Evolutionary conservation across 169 alveolate species (phyloP).

Genomic region (Eimeria brunetti): DNA sequence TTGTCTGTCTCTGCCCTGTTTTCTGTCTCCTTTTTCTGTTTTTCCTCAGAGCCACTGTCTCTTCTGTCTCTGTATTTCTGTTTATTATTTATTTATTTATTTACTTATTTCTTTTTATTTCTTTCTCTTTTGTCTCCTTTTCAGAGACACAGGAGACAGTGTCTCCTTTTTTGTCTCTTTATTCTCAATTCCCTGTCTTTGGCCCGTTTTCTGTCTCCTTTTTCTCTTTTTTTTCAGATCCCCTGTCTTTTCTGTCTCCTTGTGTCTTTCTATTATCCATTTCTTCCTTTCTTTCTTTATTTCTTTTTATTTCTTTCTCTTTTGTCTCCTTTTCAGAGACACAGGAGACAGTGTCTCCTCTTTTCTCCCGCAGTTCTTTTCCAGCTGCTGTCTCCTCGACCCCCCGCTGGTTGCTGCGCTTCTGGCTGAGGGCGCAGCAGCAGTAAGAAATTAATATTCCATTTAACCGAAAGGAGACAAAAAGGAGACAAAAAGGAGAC

Average conservation of each 20-base stretch:
- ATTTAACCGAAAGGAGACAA: not conserved
- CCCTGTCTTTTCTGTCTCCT: no score
- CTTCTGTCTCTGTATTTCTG: not conserved
- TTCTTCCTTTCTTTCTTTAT: not conserved
- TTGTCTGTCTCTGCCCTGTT: not conserved
- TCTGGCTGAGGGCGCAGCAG: slow-evolving; percentile 3
- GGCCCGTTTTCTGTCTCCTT: no score
- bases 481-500: not conserved
- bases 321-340: not conserved
- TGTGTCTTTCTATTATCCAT: not conserved
- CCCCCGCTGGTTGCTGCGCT: not conserved
- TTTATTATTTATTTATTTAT: not conserved
- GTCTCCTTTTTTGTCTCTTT: no score
- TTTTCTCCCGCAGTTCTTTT: not conserved
- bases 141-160: no score
- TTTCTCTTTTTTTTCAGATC: no score
- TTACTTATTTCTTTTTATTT: no score
- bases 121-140: no score
- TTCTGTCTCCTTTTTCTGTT: not conserved
- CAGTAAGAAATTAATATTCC: not conserved
- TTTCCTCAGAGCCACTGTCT: not conserved
- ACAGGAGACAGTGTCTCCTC: not conserved
- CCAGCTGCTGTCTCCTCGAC: not conserved
- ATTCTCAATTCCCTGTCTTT: no score
- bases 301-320: not conserved